Evolutionary conservation across 768 basidiomycete species (phyloP), one percentile per base, ranked within the genome.

Genomic region (Tulasnella sp.): DNA sequence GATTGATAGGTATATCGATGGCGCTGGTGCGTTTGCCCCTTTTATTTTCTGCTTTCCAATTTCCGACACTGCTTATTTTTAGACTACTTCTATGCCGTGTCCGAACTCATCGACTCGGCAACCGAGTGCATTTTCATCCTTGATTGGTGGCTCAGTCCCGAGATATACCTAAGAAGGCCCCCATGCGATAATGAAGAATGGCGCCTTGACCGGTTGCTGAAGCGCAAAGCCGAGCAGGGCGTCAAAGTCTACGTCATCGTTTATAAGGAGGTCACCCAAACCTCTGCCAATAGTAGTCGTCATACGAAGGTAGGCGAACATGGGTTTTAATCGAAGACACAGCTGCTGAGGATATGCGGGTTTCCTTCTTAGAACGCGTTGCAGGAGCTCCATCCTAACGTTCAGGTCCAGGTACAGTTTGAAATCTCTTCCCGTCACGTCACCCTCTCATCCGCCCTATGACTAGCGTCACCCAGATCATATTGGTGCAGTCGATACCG

Each of bases 81-180:
- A 77, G 77, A 86, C 79, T 86, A 85, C 80, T 85, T 86, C 79
- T 85, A 83, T 81, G 85, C 85, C 0, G 71, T 85, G 38, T 82
- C 82, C 15, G 84, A 85, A 74, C 72, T 83, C 39, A 82, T 85
- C 72, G 79, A 79, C 58, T 45, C 73, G 22, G 79, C 79, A 8
- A 38, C 81, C 49, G 83, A 84, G 79, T 81, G 80, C 39, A 85
- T 86, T 79, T 84, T 82, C 80, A 86, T 86, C 77, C 79, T 83
- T n/a, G 85, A 85, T 40, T 79, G 81, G 82, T 83, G 85, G 78
- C 78, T 79, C n/a, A 78, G 83, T 4, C 85, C 85, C 3, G 85
- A 86, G 74, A 81, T 86, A n/a, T 85, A 84, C 81, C 81, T 86
- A 5, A 79, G 85, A 7, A 82, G 86, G 22, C 85, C 85, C n/a